These are phyloP conservation scores for Hyphopichia khmerensis DNA, from an alignment of 1,139 yeast species.

Conservation along the genomic window DNA sequence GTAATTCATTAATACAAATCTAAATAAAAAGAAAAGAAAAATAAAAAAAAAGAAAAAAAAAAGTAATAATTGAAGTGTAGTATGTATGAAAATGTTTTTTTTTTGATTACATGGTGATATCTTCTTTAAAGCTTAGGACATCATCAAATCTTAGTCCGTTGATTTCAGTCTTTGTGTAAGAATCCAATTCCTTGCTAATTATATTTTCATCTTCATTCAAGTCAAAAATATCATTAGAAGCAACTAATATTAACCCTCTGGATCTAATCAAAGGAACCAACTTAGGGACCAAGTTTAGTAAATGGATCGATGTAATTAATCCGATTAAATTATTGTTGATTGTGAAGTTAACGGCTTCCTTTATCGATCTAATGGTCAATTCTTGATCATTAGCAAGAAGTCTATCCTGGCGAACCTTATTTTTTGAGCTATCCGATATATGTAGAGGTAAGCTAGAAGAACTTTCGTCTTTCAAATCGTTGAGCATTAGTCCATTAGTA, in stretches of 20 bases:
- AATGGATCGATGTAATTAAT: slow-evolving; percentile 68
- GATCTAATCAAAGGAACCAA: slow-evolving; percentile 74
- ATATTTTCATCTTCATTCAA: slow-evolving; percentile 30
- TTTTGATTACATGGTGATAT: slow-evolving; percentile 54
- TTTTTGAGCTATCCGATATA: not conserved
- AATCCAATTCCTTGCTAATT: slow-evolving; percentile 37
- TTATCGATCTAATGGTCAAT: slow-evolving; percentile 43
- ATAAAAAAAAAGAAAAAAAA: too few relatives aligned
- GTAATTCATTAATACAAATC: too few relatives aligned
- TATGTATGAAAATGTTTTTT: not conserved
- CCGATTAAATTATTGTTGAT: slow-evolving; percentile 83
- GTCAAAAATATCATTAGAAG: slow-evolving; percentile 43
- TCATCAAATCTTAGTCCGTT: slow-evolving; percentile 74
- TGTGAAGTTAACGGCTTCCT: slow-evolving; percentile 64
- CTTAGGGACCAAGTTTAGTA: slow-evolving; percentile 73
- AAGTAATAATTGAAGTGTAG: too few relatives aligned
- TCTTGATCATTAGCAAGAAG: slow-evolving; percentile 31
- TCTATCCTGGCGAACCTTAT: slow-evolving; percentile 25
- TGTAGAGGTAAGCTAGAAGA: slow-evolving; percentile 5
- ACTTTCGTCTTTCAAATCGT: slow-evolving; percentile 10
- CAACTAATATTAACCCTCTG: slow-evolving; percentile 80
- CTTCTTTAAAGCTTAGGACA: slow-evolving; percentile 67
- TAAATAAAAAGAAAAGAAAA: too few relatives aligned
- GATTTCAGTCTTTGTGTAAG: slow-evolving; percentile 53
- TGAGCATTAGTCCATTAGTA: slow-evolving; percentile 41